phyloP scores from a whole-genome alignment of 2,329 filamentous ascomycete species.

The Paramyrothecium roridum region DNA sequence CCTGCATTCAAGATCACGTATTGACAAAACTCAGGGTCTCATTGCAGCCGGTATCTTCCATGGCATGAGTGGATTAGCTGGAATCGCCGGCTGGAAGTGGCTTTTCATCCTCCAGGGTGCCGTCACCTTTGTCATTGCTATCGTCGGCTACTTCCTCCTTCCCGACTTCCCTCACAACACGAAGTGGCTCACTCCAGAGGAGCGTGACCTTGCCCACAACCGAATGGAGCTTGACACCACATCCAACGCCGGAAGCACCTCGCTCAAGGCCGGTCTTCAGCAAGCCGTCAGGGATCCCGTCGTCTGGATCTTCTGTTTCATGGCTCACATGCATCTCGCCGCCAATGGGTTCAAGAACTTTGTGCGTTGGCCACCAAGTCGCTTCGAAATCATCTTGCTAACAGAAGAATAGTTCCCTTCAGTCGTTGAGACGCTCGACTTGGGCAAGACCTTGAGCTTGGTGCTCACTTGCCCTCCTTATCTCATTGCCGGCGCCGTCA shows the following conservation, averaged over 20 bases:
- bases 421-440: slow-evolving; percentile 24
- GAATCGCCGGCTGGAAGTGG: slow-evolving; percentile 28
- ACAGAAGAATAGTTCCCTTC: slow-evolving; percentile 10
- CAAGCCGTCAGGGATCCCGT: slow-evolving; percentile 41
- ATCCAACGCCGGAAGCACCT: slow-evolving; percentile 35
- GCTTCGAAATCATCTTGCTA: too few relatives aligned
- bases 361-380: neutral
- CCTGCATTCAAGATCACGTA: too few relatives aligned
- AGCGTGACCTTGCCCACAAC: slow-evolving; percentile 36
- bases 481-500: slow-evolving; percentile 27
- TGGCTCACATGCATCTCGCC: slow-evolving; percentile 48
- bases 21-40: slow-evolving; percentile 23
- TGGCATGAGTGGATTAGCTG: slow-evolving; percentile 19
- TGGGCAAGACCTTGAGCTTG: slow-evolving; percentile 23
- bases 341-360: slow-evolving; percentile 43
- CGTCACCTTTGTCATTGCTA: slow-evolving; percentile 25
- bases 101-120: slow-evolving; percentile 67
- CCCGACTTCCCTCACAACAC: slow-evolving; percentile 40
- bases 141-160: slow-evolving; percentile 22
- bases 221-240: slow-evolving; percentile 44
- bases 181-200: slow-evolving; percentile 37
- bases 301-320: slow-evolving; percentile 46
- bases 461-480: slow-evolving; percentile 39
- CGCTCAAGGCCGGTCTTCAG: slow-evolving; percentile 38
- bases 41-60: slow-evolving; percentile 41